Conservation (phyloP, 2,329 filamentous ascomycete species). For the Penicillium glabrum region DNA sequence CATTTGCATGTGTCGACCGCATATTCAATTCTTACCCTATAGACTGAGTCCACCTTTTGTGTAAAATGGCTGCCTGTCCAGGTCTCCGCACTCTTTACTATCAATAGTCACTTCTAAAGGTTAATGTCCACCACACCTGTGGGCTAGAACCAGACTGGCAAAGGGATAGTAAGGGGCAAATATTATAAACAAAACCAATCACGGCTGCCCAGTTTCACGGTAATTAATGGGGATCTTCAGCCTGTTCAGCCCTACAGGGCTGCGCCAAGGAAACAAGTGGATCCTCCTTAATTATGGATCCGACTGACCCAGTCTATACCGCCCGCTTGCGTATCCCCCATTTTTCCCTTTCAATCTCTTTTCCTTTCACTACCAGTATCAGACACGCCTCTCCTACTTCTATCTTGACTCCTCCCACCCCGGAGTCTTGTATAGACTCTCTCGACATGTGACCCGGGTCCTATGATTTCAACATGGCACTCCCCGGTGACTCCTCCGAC, state of each 20-base stretch:
- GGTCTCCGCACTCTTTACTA: background rate
- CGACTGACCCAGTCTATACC: background rate
- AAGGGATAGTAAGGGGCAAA: background rate
- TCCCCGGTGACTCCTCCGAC: constrained; percentile 14
- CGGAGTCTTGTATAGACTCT: constrained; percentile 1
- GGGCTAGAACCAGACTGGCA: no score
- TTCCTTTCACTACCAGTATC: constrained; percentile 1
- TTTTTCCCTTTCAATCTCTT: background rate
- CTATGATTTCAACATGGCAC: constrained; percentile 10
- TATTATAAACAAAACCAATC: background rate
- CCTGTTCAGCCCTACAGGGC: constrained; percentile 27
- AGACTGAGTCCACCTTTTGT: background rate
- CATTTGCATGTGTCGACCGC: background rate
- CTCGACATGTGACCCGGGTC: constrained; percentile 7
- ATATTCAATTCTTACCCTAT: background rate
- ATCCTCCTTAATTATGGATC: background rate
- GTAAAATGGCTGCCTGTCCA: background rate
- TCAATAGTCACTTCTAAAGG: no score
- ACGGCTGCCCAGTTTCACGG: no score
- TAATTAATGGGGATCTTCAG: no score
- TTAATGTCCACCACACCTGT: no score
- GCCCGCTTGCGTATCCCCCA: background rate
- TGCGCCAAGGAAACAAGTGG: constrained; percentile 13
- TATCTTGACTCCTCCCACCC: background rate
- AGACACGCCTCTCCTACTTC: background rate